Base-by-base conservation (phyloP, 352 stramenopile genomes). In the Aphanomyces euteiches region DNA sequence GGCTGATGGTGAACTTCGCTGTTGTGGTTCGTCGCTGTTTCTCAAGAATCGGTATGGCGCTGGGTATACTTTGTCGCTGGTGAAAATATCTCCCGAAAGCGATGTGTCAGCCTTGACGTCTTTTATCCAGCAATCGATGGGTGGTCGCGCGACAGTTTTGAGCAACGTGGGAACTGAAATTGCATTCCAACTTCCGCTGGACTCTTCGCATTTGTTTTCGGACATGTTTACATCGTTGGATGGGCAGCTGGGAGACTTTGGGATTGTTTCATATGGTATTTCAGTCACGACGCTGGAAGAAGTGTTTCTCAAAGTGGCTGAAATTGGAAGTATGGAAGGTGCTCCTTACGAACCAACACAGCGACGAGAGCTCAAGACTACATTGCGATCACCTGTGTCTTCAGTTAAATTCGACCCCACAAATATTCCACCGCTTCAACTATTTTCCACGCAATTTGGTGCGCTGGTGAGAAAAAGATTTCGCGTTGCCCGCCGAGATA, bases 251-350 rank as follows among this genome's bases (percentile, higher is more conserved):
- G 5, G 73, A 7, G 48, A 48, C 7, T 68, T 96, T 3, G 13
- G 41, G 39, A 12, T 63, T 63, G 64, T 83, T 7, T 89, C 80
- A 5, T 93, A 90, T 61, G 83, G 82, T 48, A 87, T 93, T 47
- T 96, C 90, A 41, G 96, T 99, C 34, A 96, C 89, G 17, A 95
- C 88, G 7, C 66, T 96, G 28, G 89, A 96, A 64, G 87, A 96
- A 74, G 89, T 96, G 10, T 96, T 96, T 76, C 87, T 96, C 73
- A 96, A 95, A 66, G 86, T 96, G n/a, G 87, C 88, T 8, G 77
- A 88, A 43, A 59, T 74, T 21, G 50, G 50, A 8, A 78, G 83
- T 50, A 77, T 79, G 19, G 67, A 79, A 8, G 73, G 85, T 19
- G 28, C 75, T 88, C 21, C 58, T 43, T 61, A 39, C 64, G 34